phyloP scores from a whole-genome alignment of 129 eudicot genomes.

The Chrysanthemum makinoi region DNA sequence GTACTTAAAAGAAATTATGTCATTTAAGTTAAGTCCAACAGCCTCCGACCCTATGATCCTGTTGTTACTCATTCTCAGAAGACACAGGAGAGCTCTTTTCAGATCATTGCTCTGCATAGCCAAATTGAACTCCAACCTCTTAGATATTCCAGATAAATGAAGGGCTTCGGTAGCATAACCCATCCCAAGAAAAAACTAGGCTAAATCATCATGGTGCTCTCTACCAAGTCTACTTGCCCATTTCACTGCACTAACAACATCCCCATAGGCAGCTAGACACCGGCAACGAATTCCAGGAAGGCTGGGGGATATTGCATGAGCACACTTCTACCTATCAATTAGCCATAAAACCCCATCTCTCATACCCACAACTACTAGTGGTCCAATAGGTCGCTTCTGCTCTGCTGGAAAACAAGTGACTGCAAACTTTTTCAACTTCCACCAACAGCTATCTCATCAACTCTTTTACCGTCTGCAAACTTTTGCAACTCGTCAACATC shows the following conservation, averaged over 20 bases:
- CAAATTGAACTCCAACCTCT: constrained; percentile 94
- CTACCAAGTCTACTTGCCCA: constrained; percentile 99
- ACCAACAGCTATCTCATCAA: constrained; percentile 91
- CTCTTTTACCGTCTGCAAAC: constrained; percentile 64
- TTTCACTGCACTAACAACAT: constrained; percentile 98
- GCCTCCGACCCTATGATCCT: constrained; percentile 88
- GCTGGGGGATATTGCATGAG: constrained; percentile 94
- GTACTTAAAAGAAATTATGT: constrained; percentile 49
- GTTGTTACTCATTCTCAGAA: constrained; percentile 94
- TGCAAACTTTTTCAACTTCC: constrained; percentile 77
- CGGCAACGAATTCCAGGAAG: constrained; percentile 99
- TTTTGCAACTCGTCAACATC: constrained; percentile 65
- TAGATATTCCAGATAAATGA: constrained; percentile 96
- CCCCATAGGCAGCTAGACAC: constrained; percentile 99
- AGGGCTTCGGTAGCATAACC: constrained; percentile 99
- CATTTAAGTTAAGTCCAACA: constrained; percentile 75
- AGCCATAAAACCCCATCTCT: constrained; percentile 97
- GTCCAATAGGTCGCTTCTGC: constrained; percentile 95
- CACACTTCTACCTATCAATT: constrained; percentile 87
- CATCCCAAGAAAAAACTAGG: constrained; percentile 98
- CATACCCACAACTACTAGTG: constrained; percentile 88
- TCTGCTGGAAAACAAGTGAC: constrained; percentile 96
- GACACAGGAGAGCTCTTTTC: constrained; percentile 92
- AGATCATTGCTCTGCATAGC: constrained; percentile 92
- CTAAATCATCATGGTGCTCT: constrained; percentile 97